phyloP scores from a whole-genome alignment of 257 asterid species.

The Leptodermis oblonga region DNA sequence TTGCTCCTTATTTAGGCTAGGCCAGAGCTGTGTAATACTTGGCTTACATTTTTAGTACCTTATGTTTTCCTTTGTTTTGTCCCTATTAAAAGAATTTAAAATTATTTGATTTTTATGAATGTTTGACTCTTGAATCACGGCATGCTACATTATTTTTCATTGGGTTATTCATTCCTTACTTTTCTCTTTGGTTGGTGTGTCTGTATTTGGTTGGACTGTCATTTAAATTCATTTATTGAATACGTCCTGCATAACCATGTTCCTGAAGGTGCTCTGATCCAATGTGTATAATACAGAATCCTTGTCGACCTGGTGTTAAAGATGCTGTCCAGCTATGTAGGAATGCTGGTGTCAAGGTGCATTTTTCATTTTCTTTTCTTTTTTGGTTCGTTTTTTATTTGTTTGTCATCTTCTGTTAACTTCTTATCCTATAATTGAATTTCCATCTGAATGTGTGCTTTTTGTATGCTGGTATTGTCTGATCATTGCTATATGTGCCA shows the following conservation, averaged over 20 bases:
- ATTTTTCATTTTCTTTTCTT: neutral
- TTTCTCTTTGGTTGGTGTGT: neutral
- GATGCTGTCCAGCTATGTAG: constrained; percentile 75
- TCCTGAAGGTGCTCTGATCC: neutral
- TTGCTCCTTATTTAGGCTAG: neutral
- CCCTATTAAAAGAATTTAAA: neutral
- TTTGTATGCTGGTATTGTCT: no score
- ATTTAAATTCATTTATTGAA: neutral
- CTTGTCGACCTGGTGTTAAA: constrained; percentile 82
- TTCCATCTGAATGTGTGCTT: neutral
- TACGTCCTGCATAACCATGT: neutral
- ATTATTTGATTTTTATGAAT: neutral
- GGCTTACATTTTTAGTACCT: neutral
- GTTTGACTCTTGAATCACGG: neutral
- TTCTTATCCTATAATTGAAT: neutral
- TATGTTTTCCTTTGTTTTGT: neutral
- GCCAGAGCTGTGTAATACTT: neutral
- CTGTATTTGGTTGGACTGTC: neutral
- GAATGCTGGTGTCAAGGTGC: constrained; percentile 89
- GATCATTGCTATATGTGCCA: neutral
- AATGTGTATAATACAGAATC: constrained; percentile 51
- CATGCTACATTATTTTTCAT: neutral
- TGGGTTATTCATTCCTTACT: neutral
- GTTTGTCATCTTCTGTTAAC: neutral
- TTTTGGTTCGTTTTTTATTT: neutral